phyloP scores from a whole-genome alignment of 176 grass and related monocot species.

The Aegilops speltoides region DNA sequence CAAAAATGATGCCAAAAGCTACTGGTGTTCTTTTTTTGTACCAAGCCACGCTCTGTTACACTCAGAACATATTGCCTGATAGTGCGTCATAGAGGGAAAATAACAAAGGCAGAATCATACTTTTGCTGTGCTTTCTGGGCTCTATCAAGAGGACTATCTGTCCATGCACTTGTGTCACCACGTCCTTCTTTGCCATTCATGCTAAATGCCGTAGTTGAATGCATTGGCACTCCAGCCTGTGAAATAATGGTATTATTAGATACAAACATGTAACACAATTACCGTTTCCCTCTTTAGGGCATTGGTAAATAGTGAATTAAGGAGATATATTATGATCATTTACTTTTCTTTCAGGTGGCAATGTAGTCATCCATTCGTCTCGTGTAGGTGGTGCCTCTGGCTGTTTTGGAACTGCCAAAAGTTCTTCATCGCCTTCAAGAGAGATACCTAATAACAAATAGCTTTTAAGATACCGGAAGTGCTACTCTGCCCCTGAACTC shows the following conservation, averaged over 20 bases:
- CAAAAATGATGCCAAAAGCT: neutral
- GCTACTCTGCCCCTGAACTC: neutral
- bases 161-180: conserved; percentile 85
- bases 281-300: neutral
- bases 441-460: conserved; percentile 63
- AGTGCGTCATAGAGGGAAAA: neutral
- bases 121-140: conserved; percentile 85
- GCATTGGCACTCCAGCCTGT: conserved; percentile 84
- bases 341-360: conserved; percentile 98
- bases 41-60: neutral
- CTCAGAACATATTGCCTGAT: neutral
- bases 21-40: neutral
- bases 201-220: conserved; percentile 87
- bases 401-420: conserved; percentile 77
- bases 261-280: conserved; percentile 20
- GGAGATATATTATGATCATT: conserved; percentile 6
- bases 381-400: conserved; percentile 61
- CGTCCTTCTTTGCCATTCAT: conserved; percentile 81
- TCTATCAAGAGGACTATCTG: conserved; percentile 86
- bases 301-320: conserved; percentile 9
- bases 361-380: conserved; percentile 98
- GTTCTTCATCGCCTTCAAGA: conserved; percentile 90
- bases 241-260: conserved; percentile 5
- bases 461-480: neutral
- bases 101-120: conserved; percentile 32